Evolutionary conservation across 2,329 filamentous ascomycete genomes (phyloP), one percentile per base, ranked within the genome.

Genomic region (Penicillium sp.): DNA sequence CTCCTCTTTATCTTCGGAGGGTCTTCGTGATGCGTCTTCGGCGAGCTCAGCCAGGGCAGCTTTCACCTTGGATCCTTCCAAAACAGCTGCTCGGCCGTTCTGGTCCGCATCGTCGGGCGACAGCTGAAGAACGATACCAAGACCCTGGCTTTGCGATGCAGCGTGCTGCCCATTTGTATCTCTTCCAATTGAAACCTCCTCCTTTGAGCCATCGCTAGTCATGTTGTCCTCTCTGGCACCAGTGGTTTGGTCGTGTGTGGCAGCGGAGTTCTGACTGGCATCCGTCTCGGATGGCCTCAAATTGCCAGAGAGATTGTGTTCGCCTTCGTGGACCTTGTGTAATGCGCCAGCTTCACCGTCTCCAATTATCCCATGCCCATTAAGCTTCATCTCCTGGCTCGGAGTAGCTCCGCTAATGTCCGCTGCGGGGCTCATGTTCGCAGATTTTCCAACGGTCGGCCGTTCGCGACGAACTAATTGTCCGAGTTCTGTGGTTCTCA

Each of bases 1-100:
- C 62, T 76, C 79, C 5, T 81, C 71, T 52, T 72, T 70, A 25
- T 75, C 73, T 13, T 69, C 68, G 6, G 66, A 59, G 42, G 65
- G 61, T 10, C 33, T 54, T 19, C 68, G 68, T n/a, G 70, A 66
- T 7, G 57, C 55, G 30, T 73, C 72, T 19, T 65, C 62, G n/a
- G 71, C 62, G 43, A 68, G 59, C 14, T 63, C 68, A 28, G 65
- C 62, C 35, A 75, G 55, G 30, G 66, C 67, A 40, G 65, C 67
- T 40, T 68, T 67, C 38, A 63, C 63, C 10, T 69, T 68, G 1
- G 65, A 53, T n/a, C 70, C 71, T 40, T 73, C 69, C 7, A 73
- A 63, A 37, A 79, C 64, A 61, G 73, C 69, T 22, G 72, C 67
- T 5, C 64, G 63, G 26, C 66, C 63, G 33, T 45, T 57, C 33